Conservation (phyloP, 441 rosid genomes). For the Jatropha podagrica region DNA sequence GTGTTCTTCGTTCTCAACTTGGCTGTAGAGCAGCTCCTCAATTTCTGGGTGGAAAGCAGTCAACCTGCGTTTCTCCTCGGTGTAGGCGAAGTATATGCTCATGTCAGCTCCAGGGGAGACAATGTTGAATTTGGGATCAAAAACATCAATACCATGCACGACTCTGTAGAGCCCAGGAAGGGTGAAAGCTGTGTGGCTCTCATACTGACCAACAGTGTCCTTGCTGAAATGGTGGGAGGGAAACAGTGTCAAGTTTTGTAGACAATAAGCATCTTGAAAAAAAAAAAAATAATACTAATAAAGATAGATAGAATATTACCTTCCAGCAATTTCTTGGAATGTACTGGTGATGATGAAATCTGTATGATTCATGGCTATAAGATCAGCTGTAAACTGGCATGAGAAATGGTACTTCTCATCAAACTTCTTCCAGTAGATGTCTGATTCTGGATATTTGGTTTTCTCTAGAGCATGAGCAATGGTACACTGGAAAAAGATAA, state of each 20-base stretch:
- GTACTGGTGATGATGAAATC: slow-evolving; percentile 98
- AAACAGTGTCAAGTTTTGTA: background rate
- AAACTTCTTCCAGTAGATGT: slow-evolving; percentile 89
- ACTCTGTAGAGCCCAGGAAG: slow-evolving; percentile 94
- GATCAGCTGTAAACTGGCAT: slow-evolving; percentile 94
- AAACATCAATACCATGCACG: slow-evolving; percentile 90
- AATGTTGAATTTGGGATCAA: slow-evolving; percentile 95
- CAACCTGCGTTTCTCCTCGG: slow-evolving; percentile 63
- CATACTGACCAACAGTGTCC: slow-evolving; percentile 94
- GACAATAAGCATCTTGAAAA: background rate
- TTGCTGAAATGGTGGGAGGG: slow-evolving; percentile 52
- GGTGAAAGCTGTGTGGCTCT: slow-evolving; percentile 95
- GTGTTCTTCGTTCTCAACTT: slow-evolving; percentile 82
- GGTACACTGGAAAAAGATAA: slow-evolving; percentile 56
- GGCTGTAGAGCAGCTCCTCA: slow-evolving; percentile 84
- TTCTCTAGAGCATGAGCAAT: slow-evolving; percentile 97
- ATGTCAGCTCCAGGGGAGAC: slow-evolving; percentile 96
- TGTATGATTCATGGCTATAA: slow-evolving; percentile 92
- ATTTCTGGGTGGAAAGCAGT: slow-evolving; percentile 75
- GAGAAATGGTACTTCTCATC: slow-evolving; percentile 97
- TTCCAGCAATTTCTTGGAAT: slow-evolving; percentile 97
- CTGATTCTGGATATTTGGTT: slow-evolving; percentile 93
- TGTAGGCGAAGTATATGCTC: slow-evolving; percentile 82
- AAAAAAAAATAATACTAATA: background rate
- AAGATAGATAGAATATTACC: slow-evolving; percentile 36